Evolutionary conservation across 495 filamentous ascomycete genomes (phyloP), one percentile per base, ranked within the genome.

Genomic region (Neurospora sp.): DNA sequence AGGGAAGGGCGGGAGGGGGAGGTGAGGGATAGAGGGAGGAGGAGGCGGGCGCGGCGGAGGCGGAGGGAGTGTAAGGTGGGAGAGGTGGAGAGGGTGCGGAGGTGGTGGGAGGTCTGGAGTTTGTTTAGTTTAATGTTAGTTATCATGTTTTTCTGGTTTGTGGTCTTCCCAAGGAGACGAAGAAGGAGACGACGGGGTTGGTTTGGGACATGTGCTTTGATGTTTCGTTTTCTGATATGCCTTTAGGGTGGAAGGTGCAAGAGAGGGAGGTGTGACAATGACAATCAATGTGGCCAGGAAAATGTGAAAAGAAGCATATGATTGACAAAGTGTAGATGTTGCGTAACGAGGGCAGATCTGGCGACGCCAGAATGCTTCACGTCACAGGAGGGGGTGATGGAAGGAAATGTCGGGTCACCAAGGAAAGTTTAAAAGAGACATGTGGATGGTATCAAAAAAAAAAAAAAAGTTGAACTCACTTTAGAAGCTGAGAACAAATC

Each of bases 51-150:
- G 72, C 78, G 82, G 71, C 84, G 85, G 35, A 90, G 85, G 70
- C 89, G 88, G 72, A 81, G 80, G 61, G 76, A 78, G 76, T 89
- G 88, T 17, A 90, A 78, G 71, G 88, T 81, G 6, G 89, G 89
- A 61, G 87, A 80, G 59, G 87, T 81, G 41, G 83, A 84, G 75
- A 89, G 84, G 37, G 72, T 72, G 39, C 88, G 85, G 69, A 90
- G 84, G 72, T 83, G 86, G 76, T 86, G 88, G 68, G 84, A 87
- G 39, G 86, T 87, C 87, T 88, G 79, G 41, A 74, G 3, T 45
- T 22, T 39, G 59, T 74, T 35, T 44, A 3, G 45, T 74, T 35
- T 44, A 31, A 31, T 69, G 48, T 69, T 37, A 71, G 38, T 68
- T 68, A 44, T 31, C 27, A 31, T 71, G 6, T 10, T 27, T 10